A percentile compares a stretch with the other conserved stretches of the same genome.
Conservation (phyloP, 2,329 filamentous ascomycete genomes). For the Juglanconis sp. region DNA sequence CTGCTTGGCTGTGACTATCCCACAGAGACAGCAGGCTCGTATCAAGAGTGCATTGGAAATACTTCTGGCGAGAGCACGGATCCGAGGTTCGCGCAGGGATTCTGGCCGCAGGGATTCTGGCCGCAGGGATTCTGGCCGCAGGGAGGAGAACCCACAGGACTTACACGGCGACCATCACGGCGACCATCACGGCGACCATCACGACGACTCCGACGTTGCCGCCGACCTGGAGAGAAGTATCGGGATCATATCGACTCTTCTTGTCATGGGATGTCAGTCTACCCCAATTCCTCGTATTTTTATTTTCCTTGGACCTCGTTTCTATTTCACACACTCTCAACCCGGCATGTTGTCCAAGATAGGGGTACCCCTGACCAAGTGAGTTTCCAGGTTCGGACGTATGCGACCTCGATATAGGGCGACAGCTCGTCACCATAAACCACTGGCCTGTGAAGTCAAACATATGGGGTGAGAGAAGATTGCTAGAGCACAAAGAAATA, state of each 20-base stretch:
- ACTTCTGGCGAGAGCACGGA: slow-evolving; percentile 13
- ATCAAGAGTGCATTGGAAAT: slow-evolving; percentile 9
- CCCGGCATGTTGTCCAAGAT: background rate
- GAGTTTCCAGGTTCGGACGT: slow-evolving; percentile 14
- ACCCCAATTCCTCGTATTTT: background rate
- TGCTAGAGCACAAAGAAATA: slow-evolving; percentile 13
- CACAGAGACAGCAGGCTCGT: slow-evolving; percentile 12
- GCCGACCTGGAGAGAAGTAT: slow-evolving; percentile 11
- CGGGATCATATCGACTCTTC: slow-evolving; percentile 15
- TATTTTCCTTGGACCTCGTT: background rate
- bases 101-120: background rate
- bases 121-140: background rate
- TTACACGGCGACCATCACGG: background rate
- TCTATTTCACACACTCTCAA: background rate
- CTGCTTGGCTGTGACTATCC: slow-evolving; percentile 17
- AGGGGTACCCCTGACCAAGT: slow-evolving; percentile 1
- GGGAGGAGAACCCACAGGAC: background rate
- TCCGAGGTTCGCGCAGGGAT: slow-evolving; percentile 14
- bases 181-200: background rate
- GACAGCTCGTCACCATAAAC: slow-evolving; percentile 16
- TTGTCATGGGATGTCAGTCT: slow-evolving; percentile 18
- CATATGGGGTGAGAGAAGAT: slow-evolving; percentile 13
- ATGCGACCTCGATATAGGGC: slow-evolving; percentile 14
- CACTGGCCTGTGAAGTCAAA: slow-evolving; percentile 13
- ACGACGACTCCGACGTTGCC: background rate